Percentiles rank a stretch among this genome's conserved stretches.
Evolutionary conservation across 202 grass and related monocot species (phyloP).

Genomic region (Elaeis oleifera): DNA sequence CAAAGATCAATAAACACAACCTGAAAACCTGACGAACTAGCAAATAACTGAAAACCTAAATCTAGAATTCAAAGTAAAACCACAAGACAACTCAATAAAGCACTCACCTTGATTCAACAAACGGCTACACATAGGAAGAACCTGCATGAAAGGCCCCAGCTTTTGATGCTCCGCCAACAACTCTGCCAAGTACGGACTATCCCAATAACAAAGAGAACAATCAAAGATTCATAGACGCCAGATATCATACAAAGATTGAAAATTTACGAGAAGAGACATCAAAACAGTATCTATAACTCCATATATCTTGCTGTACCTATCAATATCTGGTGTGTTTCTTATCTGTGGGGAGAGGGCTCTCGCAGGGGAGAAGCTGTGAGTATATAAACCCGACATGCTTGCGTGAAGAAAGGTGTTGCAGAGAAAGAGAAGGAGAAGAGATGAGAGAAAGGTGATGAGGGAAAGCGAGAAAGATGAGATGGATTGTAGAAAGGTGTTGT

Average conservation of each 20-base stretch:
- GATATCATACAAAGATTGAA: slow-evolving; percentile 10
- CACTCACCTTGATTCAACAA: slow-evolving; percentile 15
- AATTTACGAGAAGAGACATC: neutral
- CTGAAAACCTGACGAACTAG: neutral
- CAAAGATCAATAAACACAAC: neutral
- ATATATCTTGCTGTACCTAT: slow-evolving; percentile 18
- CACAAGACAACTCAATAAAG: neutral
- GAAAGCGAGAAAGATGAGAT: neutral
- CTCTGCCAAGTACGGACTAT: slow-evolving; percentile 16
- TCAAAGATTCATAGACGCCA: slow-evolving; percentile 3
- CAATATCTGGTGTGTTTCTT: slow-evolving; percentile 3
- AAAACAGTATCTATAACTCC: neutral
- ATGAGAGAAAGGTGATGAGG: slow-evolving; percentile 7
- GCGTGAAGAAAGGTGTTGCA: slow-evolving; percentile 21
- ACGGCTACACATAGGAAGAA: slow-evolving; percentile 17
- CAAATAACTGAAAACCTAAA: neutral
- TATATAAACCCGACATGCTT: slow-evolving; percentile 83
- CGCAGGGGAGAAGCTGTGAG: slow-evolving; percentile 13
- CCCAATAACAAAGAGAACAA: neutral
- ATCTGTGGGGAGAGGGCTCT: slow-evolving; percentile 1
- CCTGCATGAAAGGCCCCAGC: slow-evolving; percentile 14
- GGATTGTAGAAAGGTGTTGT: neutral
- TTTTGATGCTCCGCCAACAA: slow-evolving; percentile 14
- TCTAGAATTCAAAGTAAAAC: neutral
- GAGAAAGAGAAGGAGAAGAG: slow-evolving; percentile 17